Conservation (phyloP, 768 basidiomycete genomes). For the Polyporus arcularius region DNA sequence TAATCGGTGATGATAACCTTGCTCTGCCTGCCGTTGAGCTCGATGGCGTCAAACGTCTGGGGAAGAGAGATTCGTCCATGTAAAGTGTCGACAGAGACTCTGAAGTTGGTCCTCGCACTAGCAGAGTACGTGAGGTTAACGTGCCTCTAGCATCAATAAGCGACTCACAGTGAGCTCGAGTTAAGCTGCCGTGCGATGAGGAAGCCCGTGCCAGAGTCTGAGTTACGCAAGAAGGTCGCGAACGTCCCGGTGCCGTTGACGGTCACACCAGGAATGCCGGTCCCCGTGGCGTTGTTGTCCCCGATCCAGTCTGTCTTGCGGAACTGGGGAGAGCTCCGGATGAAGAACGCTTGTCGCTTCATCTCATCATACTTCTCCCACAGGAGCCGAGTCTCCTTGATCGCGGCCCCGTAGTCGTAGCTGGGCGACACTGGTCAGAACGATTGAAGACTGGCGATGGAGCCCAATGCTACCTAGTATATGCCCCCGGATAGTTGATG, state of each 20-base stretch:
- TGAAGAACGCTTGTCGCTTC: conserved; percentile 75
- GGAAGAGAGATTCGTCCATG: conserved; percentile 58
- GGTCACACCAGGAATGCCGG: conserved; percentile 30
- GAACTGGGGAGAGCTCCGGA: conserved; percentile 77
- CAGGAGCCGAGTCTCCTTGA: conserved; percentile 69
- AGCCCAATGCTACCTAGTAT: conserved; percentile 57
- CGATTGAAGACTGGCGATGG: too few species aligned
- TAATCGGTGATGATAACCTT: conserved; percentile 75
- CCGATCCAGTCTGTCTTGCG: conserved; percentile 78
- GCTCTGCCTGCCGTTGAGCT: conserved; percentile 68
- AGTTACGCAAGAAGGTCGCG: conserved; percentile 66
- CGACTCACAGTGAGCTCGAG: conserved; percentile 64
- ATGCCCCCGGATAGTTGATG: conserved; percentile 76
- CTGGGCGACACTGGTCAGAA: not conserved
- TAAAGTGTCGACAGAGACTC: conserved; percentile 56
- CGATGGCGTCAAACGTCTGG: conserved; percentile 49
- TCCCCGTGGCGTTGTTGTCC: conserved; percentile 48
- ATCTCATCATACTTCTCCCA: conserved; percentile 74
- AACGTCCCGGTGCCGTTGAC: conserved; percentile 46
- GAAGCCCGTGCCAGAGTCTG: conserved; percentile 65
- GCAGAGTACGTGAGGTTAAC: not conserved
- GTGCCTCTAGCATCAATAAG: not conserved
- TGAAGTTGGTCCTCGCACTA: conserved; percentile 56
- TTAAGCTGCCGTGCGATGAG: conserved; percentile 68
- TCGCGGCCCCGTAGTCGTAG: conserved; percentile 82